Percentiles rank a stretch among this genome's conserved stretches.
These are phyloP conservation scores for Dactylonectria macrodidyma DNA, from an alignment of 2,329 filamentous ascomycete species.

Conservation along the genomic window DNA sequence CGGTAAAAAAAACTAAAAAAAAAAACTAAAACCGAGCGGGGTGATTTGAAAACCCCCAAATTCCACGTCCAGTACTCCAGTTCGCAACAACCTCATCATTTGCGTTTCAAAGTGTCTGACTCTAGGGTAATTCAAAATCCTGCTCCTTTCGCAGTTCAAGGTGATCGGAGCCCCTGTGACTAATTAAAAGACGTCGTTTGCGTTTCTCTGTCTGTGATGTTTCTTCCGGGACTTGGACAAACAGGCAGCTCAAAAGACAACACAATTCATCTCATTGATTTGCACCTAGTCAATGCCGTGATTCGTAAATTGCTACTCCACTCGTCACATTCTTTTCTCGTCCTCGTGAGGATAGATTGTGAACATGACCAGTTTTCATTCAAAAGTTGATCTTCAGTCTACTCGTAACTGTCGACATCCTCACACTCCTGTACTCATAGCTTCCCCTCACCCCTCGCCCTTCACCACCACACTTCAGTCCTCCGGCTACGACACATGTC, in stretches of 20 bases:
- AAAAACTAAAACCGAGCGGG: too few species aligned
- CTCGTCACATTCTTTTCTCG: too few species aligned
- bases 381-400: constrained; percentile 15
- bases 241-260: constrained; percentile 23
- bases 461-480: not conserved
- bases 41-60: too few species aligned
- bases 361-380: too few species aligned
- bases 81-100: too few species aligned
- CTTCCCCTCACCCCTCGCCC: not conserved
- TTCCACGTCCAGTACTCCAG: too few species aligned
- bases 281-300: not conserved
- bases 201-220: constrained; percentile 28
- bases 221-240: constrained; percentile 10
- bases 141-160: too few species aligned
- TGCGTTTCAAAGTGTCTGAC: too few species aligned
- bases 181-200: constrained; percentile 36
- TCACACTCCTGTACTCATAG: not conserved
- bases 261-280: constrained; percentile 4
- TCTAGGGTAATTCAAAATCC: too few species aligned
- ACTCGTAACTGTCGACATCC: constrained; percentile 12
- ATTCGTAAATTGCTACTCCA: not conserved
- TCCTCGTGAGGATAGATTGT: too few species aligned
- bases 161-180: constrained; percentile 36
- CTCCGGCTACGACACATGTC: constrained; percentile 4
- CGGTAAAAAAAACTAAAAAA: too few species aligned